Evolutionary conservation across 139 green algal species (phyloP), one percentile per base, ranked within the genome.

Genomic region (Micractinium conductrix): DNA sequence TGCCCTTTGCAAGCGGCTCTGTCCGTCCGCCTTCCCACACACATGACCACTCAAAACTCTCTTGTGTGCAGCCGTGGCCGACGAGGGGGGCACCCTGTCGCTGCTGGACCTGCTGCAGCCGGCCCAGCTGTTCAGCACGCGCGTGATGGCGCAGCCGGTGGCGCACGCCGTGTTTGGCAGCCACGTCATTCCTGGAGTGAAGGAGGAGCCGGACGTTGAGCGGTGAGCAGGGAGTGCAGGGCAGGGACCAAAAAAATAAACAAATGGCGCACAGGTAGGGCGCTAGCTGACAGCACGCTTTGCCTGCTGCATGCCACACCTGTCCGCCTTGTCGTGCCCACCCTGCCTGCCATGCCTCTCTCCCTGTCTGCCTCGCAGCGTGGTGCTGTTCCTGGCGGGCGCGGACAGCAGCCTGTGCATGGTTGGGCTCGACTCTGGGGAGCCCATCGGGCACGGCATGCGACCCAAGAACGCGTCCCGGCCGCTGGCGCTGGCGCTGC

Each of bases 1-100:
- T n/a, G n/a, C n/a, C n/a, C n/a, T n/a, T n/a, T n/a, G n/a, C n/a
- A n/a, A n/a, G n/a, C n/a, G n/a, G n/a, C n/a, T n/a, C n/a, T n/a
- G n/a, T n/a, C n/a, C n/a, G n/a, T n/a, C n/a, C n/a, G n/a, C n/a
- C n/a, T n/a, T n/a, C n/a, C n/a, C n/a, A n/a, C n/a, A n/a, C n/a
- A n/a, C n/a, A n/a, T n/a, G n/a, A n/a, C n/a, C n/a, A n/a, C n/a
- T n/a, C n/a, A n/a, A n/a, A n/a, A n/a, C n/a, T n/a, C n/a, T n/a
- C n/a, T n/a, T n/a, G n/a, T n/a, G n/a, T n/a, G n/a, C n/a, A 7
- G 90, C 86, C 24, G 69, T 88, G n/a, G 90, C 73, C 7, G 90
- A 93, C 71, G 74, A 38, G 19, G 21, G 40, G 2, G 90, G 90
- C 30, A 30, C 28, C 14, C 17, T 92, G 10, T 84, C 80, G 19